These are phyloP conservation scores for Raffaelea ambrosiae DNA, from an alignment of 2,329 filamentous ascomycete species.

Conservation along the genomic window DNA sequence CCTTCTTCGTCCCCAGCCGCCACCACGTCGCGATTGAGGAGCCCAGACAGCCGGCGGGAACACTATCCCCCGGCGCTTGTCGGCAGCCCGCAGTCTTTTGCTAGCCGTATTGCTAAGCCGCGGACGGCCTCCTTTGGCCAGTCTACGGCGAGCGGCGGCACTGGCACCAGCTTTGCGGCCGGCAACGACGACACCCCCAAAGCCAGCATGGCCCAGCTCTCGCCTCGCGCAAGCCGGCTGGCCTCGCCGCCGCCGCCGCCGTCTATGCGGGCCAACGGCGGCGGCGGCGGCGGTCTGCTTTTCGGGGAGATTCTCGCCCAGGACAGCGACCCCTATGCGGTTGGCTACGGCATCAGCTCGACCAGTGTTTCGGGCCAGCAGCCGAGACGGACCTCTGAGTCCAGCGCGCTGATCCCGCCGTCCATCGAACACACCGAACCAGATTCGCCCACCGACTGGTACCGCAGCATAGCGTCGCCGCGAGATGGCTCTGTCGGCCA, in stretches of 20 bases:
- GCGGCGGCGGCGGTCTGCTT: slow-evolving; percentile 41
- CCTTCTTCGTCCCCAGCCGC: slow-evolving; percentile 15
- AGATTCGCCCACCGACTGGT: slow-evolving; percentile 60
- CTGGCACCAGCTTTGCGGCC: slow-evolving; percentile 22
- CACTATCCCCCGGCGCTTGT: neutral
- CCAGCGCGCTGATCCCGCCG: neutral
- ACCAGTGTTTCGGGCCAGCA: neutral
- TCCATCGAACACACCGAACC: slow-evolving; percentile 43
- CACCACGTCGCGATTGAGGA: neutral
- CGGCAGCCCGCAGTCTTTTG: slow-evolving; percentile 14
- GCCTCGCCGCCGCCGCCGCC: slow-evolving; percentile 19
- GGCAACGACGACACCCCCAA: slow-evolving; percentile 30
- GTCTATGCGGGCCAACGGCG: slow-evolving; percentile 20
- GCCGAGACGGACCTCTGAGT: neutral
- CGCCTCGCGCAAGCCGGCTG: slow-evolving; percentile 19
- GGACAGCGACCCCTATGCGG: slow-evolving; percentile 40
- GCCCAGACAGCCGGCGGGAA: neutral
- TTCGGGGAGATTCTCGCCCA: slow-evolving; percentile 69
- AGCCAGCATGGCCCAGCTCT: slow-evolving; percentile 31
- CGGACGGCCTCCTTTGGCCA: slow-evolving; percentile 16
- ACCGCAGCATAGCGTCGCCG: slow-evolving; percentile 27
- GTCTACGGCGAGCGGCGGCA: no score
- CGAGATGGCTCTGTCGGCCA: no score
- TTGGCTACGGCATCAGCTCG: slow-evolving; percentile 52
- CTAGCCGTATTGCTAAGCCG: slow-evolving; percentile 46